Evolutionary conservation across 2,329 filamentous ascomycete genomes (phyloP), one percentile per base, ranked within the genome.

Genomic region (Aspergillus sp.): DNA sequence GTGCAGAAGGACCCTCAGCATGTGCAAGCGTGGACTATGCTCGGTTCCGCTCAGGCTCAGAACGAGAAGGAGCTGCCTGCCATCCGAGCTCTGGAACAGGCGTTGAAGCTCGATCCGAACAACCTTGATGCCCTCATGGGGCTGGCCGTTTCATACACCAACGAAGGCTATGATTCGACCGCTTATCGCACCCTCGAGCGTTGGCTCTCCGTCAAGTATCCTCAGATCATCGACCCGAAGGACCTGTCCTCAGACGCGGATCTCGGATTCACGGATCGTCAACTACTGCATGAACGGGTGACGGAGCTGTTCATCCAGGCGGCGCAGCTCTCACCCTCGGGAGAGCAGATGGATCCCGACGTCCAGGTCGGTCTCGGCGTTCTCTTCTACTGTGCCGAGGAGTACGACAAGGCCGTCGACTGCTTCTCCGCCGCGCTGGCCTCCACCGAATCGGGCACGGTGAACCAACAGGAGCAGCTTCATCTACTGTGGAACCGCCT

Each of bases 1-100:
- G 90, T 93, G 4, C 92, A 97, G 71, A 91, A 93, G 74, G 86
- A 96, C 57, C 84, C 91, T 0, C 80, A 88, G 50, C 93, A 97
- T 70, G 85, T 93, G 34, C 89, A 96, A 50, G 94, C 94, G 2
- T 99, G 94, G 94, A 90, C 92, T 9, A 88, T 91, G 64, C 83
- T 99, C 29, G 94, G 94, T 49, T 87, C 88, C 49, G 89, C 92
- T 16, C 94, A 99, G 75, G 94, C 94, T 17, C 94, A 99, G 71
- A 99, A 99, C 72, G 94, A 99, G 73, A 99, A 99, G 76, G 94
- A 99, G 72, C 88, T 91, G 7, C 93, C 94, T 0, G 94, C 94
- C 2, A 97, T 99, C 59, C 87, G 94, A 31, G 94, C 94, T 3
- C 79, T 97, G 55, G 93, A 97, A 72, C 89, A 94, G 69, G 91